Evolutionary conservation across 805 yeast species (phyloP).

Genomic region (Saturnispora galanensis): DNA sequence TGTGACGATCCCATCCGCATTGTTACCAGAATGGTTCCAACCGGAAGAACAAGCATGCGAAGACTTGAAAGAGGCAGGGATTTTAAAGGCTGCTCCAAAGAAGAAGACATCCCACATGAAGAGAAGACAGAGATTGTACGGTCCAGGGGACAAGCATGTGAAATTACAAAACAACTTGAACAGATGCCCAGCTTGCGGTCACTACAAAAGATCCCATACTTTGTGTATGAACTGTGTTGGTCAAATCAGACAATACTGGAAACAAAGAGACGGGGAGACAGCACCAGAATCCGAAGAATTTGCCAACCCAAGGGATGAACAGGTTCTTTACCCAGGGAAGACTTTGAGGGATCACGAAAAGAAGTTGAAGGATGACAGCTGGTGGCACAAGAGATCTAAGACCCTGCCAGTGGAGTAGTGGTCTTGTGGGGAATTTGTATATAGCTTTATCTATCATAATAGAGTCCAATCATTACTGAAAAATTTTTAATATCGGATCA

Average conservation of each 20-base stretch:
- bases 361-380: slow-evolving; percentile 44
- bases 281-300: slow-evolving; percentile 32
- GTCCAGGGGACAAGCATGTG: slow-evolving; percentile 74
- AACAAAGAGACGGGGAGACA: slow-evolving; percentile 25
- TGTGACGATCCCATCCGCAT: slow-evolving; percentile 15
- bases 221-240: slow-evolving; percentile 88
- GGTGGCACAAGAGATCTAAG: slow-evolving; percentile 44
- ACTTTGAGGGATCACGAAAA: slow-evolving; percentile 35
- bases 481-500: neutral
- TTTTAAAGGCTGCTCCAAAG: slow-evolving; percentile 84
- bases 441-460: neutral
- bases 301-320: slow-evolving; percentile 48
- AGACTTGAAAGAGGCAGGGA: slow-evolving; percentile 54
- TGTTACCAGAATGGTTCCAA: slow-evolving; percentile 28
- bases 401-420: slow-evolving; percentile 40
- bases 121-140: slow-evolving; percentile 73
- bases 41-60: slow-evolving; percentile 28
- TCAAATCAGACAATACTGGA: slow-evolving; percentile 70
- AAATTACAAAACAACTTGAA: slow-evolving; percentile 67
- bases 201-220: slow-evolving; percentile 79
- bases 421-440: too few species aligned
- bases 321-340: slow-evolving; percentile 68
- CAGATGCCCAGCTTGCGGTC: slow-evolving; percentile 94
- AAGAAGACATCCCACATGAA: slow-evolving; percentile 83
- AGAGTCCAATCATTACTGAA: neutral